Conservation (phyloP, 768 basidiomycete genomes). For the Filobasidium wieringae region DNA sequence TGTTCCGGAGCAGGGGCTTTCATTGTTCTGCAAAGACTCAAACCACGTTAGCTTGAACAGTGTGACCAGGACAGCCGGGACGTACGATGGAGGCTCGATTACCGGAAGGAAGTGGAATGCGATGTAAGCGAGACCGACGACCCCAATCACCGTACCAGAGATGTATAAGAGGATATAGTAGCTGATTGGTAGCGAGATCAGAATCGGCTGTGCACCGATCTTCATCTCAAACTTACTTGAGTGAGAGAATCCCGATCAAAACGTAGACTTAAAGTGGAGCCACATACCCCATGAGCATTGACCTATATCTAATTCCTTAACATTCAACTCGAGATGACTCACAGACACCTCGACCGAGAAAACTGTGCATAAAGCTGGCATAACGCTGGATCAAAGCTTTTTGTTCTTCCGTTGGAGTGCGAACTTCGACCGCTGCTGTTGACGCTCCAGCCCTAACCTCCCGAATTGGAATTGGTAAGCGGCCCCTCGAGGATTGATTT, state of each 20-base stretch:
- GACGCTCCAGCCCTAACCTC: slow-evolving; percentile 25
- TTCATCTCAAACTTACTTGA: slow-evolving; percentile 26
- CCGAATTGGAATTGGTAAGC: not conserved
- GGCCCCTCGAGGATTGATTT: not conserved
- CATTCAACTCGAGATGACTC: slow-evolving; percentile 12
- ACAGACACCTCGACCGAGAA: slow-evolving; percentile 39
- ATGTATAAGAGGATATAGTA: slow-evolving; percentile 38
- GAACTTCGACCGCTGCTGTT: slow-evolving; percentile 33
- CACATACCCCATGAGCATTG: not conserved
- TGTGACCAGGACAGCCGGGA: not conserved
- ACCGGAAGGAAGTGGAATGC: slow-evolving; percentile 33
- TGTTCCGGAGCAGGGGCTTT: slow-evolving; percentile 21
- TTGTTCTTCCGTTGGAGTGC: slow-evolving; percentile 35
- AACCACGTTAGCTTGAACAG: not conserved
- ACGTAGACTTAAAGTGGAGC: slow-evolving; percentile 26
- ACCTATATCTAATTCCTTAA: not conserved
- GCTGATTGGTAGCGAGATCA: slow-evolving; percentile 13
- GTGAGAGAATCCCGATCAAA: slow-evolving; percentile 33
- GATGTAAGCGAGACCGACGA: slow-evolving; percentile 33
- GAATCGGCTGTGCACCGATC: not conserved
- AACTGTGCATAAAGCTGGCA: slow-evolving; percentile 39
- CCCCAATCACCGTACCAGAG: slow-evolving; percentile 33
- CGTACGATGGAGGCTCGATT: slow-evolving; percentile 33
- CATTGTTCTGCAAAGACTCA: slow-evolving; percentile 27
- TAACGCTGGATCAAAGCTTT: slow-evolving; percentile 33